These are phyloP conservation scores for Thymus mandschuricus DNA, from an alignment of 257 asterid species.

Conservation along the genomic window DNA sequence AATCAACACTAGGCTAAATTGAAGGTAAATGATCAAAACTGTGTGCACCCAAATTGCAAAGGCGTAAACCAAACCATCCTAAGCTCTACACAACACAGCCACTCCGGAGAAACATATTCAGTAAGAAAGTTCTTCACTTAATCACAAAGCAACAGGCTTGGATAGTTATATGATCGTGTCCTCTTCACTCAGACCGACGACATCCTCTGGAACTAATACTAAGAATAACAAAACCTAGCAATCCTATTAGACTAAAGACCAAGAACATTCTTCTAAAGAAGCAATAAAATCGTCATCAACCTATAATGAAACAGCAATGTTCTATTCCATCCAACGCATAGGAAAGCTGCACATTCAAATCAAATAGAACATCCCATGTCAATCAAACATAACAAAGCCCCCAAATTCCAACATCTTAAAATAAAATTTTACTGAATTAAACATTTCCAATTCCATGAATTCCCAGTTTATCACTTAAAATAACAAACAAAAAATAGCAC, in stretches of 20 bases:
- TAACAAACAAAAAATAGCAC: not conserved
- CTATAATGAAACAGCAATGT: slow-evolving; percentile 1
- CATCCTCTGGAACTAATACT: not conserved
- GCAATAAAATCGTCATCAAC: slow-evolving; percentile 5
- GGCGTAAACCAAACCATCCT: not conserved
- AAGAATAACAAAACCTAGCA: not conserved
- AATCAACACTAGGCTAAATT: not conserved
- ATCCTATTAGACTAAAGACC: slow-evolving; percentile 3
- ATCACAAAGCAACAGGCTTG: not conserved
- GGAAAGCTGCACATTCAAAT: not conserved
- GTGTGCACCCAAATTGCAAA: slow-evolving; percentile 16
- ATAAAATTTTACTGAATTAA: not conserved
- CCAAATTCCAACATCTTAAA: not conserved
- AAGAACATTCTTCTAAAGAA: not conserved
- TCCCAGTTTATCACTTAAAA: not conserved
- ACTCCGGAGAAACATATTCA: not conserved
- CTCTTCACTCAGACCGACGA: slow-evolving; percentile 3
- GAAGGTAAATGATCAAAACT: not conserved
- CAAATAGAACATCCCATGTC: not conserved
- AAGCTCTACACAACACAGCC: not conserved
- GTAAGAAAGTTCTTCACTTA: not conserved
- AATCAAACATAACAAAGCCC: not conserved
- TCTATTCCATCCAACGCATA: not conserved
- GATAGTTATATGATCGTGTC: not conserved
- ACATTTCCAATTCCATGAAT: not conserved